Evolutionary conservation across 2,329 filamentous ascomycete species (phyloP).

Genomic region (Colletotrichum camelliae): DNA sequence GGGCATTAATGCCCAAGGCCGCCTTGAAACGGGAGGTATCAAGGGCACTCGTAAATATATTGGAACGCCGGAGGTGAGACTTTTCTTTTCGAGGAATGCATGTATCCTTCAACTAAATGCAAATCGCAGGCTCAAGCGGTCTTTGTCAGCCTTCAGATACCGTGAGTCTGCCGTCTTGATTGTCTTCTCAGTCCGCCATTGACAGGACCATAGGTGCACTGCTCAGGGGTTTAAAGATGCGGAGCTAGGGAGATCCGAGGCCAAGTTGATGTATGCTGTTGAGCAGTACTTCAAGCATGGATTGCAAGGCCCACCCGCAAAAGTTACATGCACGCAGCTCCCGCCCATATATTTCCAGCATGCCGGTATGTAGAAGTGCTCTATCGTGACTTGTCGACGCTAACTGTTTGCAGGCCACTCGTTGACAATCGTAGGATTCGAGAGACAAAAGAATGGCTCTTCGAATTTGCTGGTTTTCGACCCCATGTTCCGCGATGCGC

Average conservation of each 20-base stretch:
- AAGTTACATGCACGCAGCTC: constrained; percentile 73
- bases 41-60: constrained; percentile 93
- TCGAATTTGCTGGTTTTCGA: constrained; percentile 85
- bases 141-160: constrained; percentile 72
- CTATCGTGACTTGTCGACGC: not conserved
- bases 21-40: constrained; percentile 85
- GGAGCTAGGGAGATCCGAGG: constrained; percentile 49
- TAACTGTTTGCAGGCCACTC: constrained; percentile 69
- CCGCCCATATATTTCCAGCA: constrained; percentile 93
- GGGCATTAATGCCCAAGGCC: constrained; percentile 77
- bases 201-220: constrained; percentile 54
- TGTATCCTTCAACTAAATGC: not conserved
- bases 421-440: constrained; percentile 86
- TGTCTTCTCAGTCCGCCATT: not conserved
- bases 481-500: constrained; percentile 77
- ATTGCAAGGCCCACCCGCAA: constrained; percentile 54
- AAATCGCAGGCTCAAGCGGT: constrained; percentile 76
- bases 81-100: not conserved
- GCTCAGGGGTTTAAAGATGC: constrained; percentile 63
- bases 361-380: constrained; percentile 54
- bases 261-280: constrained; percentile 68
- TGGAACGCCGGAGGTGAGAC: constrained; percentile 80
- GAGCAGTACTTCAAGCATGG: constrained; percentile 77
- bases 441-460: constrained; percentile 68
- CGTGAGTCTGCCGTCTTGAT: constrained; percentile 47